Evolutionary conservation across 805 yeast species (phyloP).

Genomic region (Starmerella scarabaei): DNA sequence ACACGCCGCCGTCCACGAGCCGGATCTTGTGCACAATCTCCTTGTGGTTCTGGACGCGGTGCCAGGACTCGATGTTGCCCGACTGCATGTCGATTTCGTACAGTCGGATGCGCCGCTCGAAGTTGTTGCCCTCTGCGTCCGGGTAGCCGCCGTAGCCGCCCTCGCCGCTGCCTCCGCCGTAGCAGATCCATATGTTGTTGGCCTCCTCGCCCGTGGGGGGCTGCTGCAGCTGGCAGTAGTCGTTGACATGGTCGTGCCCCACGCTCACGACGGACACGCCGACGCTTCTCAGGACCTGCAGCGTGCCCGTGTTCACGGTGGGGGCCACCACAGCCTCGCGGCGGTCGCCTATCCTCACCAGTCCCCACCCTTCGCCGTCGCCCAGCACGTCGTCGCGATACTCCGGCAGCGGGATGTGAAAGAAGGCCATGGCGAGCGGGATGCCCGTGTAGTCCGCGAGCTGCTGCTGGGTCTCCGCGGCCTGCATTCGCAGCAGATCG

Average conservation of each 20-base stretch:
- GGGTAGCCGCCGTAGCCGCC: constrained; percentile 90
- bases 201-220: constrained; percentile 8
- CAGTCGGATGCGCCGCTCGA: constrained; percentile 62
- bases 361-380: constrained; percentile 15
- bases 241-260: constrained; percentile 95
- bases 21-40: constrained; percentile 38
- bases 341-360: constrained; percentile 43
- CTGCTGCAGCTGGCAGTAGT: constrained; percentile 55
- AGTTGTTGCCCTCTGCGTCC: constrained; percentile 40
- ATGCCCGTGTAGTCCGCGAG: constrained; percentile 30
- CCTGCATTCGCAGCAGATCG: constrained; percentile 36
- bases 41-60: constrained; percentile 48
- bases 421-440: constrained; percentile 72
- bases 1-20: constrained; percentile 38
- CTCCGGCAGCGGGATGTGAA: constrained; percentile 91
- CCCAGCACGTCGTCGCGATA: constrained; percentile 34
- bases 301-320: constrained; percentile 50
- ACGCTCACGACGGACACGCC: constrained; percentile 67
- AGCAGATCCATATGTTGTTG: constrained; percentile 62
- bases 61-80: constrained; percentile 52
- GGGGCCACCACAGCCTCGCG: constrained; percentile 78
- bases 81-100: constrained; percentile 48
- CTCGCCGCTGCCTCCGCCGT: constrained; percentile 88
- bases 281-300: constrained; percentile 42
- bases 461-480: constrained; percentile 24